Evolutionary conservation across 2,329 filamentous ascomycete genomes (phyloP).

Genomic region (Incumbomyces delicatus): DNA sequence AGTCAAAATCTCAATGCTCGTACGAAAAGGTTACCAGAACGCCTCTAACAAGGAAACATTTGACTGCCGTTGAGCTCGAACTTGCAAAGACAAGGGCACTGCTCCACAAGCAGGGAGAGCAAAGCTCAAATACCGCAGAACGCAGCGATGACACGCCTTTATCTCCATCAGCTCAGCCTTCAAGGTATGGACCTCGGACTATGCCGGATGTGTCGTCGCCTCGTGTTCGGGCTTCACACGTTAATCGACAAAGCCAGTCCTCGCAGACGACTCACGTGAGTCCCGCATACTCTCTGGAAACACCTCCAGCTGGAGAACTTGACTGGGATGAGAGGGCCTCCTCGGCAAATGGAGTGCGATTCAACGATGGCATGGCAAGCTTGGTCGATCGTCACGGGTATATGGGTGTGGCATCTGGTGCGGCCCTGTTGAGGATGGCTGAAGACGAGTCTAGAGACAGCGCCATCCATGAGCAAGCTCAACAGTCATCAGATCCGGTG

Average conservation of each 20-base stretch:
- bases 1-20: slow-evolving; percentile 37
- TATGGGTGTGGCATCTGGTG: slow-evolving; percentile 10
- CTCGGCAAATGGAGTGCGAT: slow-evolving; percentile 39
- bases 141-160: no score
- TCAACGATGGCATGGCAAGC: slow-evolving; percentile 40
- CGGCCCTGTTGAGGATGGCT: slow-evolving; percentile 9
- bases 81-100: slow-evolving; percentile 24
- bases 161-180: not conserved
- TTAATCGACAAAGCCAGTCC: no score
- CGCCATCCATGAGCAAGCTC: not conserved
- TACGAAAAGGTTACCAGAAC: slow-evolving; percentile 42
- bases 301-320: slow-evolving; percentile 6
- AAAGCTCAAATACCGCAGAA: no score
- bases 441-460: not conserved
- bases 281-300: slow-evolving; percentile 10
- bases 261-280: not conserved
- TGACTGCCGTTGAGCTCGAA: slow-evolving; percentile 37
- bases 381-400: slow-evolving; percentile 6
- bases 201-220: no score
- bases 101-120: not conserved
- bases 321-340: slow-evolving; percentile 24
- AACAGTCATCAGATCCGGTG: not conserved
- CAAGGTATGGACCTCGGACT: no score
- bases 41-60: slow-evolving; percentile 38
- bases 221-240: no score